Evolutionary conservation across 345 rosid genomes (phyloP).

Genomic region (Microcos paniculata): DNA sequence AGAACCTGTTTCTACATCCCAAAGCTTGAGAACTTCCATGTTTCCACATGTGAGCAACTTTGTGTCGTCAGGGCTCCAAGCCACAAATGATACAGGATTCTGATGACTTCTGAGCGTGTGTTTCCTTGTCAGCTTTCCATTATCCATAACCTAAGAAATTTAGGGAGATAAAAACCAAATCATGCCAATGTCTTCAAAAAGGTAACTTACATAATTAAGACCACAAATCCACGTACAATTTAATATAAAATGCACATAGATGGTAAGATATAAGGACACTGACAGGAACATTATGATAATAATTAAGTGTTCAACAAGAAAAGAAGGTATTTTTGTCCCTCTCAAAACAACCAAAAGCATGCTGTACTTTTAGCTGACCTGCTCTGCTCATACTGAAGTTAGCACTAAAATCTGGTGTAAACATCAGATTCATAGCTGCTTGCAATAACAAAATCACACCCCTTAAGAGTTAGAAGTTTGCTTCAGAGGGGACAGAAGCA

Average conservation of each 20-base stretch:
- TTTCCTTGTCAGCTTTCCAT: constrained; percentile 49
- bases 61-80: constrained; percentile 88
- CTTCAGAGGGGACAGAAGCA: neutral
- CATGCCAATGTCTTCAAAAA: constrained; percentile 9
- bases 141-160: constrained; percentile 62
- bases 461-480: neutral
- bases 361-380: neutral
- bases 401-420: neutral
- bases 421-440: neutral
- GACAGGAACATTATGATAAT: neutral
- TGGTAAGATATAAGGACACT: neutral
- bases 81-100: constrained; percentile 75
- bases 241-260: neutral
- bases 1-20: constrained; percentile 91
- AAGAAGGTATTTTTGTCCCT: neutral
- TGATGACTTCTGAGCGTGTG: constrained; percentile 66
- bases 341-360: neutral
- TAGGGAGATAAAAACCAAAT: constrained; percentile 11
- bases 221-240: constrained; percentile 13
- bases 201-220: neutral
- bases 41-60: constrained; percentile 86
- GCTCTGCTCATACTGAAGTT: neutral
- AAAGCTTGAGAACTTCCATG: constrained; percentile 77
- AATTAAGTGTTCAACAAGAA: neutral
- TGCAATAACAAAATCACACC: neutral